Conservation (phyloP, 2,329 filamentous ascomycete genomes). For the Stromatinia cepivora region DNA sequence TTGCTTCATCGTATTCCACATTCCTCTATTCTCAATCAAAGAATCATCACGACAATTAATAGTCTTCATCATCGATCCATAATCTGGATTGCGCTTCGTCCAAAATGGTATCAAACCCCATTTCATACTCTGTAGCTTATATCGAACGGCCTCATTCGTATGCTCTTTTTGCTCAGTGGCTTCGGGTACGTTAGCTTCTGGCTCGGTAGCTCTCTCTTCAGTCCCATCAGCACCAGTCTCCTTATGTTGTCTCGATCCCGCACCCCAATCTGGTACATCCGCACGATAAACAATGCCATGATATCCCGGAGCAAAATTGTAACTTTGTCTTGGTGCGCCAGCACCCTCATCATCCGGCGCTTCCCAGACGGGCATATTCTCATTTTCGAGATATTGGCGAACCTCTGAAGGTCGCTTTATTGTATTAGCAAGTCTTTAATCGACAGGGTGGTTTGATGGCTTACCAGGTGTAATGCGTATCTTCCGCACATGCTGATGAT, state of each 20-base stretch:
- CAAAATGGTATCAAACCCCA: constrained; percentile 95
- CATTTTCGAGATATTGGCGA: constrained; percentile 68
- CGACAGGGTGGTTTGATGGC: neutral
- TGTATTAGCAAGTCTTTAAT: neutral
- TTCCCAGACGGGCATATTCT: constrained; percentile 71
- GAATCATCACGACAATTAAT: constrained; percentile 97
- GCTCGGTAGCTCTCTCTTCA: constrained; percentile 29
- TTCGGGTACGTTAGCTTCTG: constrained; percentile 8
- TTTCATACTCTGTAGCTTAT: constrained; percentile 90
- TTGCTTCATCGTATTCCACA: constrained; percentile 92
- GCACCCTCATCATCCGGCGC: constrained; percentile 67
- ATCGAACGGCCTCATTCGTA: constrained; percentile 49
- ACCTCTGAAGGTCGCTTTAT: constrained; percentile 73
- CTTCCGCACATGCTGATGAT: constrained; percentile 40
- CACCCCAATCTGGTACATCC: constrained; percentile 63
- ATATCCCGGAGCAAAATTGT: constrained; percentile 91
- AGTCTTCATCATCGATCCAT: constrained; percentile 75
- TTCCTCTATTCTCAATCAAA: constrained; percentile 69
- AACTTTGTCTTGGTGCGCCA: constrained; percentile 65
- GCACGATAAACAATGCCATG: constrained; percentile 84
- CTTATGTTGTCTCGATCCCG: constrained; percentile 43
- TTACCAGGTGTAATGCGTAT: constrained; percentile 39
- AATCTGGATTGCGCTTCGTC: constrained; percentile 81
- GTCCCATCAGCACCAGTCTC: constrained; percentile 35
- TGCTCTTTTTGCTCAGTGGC: constrained; percentile 21